Percentiles rank a stretch among this genome's conserved stretches.
phyloP scores from a whole-genome alignment of 176 grass and related monocot genomes.

The Ampelocalamus luodianensis region DNA sequence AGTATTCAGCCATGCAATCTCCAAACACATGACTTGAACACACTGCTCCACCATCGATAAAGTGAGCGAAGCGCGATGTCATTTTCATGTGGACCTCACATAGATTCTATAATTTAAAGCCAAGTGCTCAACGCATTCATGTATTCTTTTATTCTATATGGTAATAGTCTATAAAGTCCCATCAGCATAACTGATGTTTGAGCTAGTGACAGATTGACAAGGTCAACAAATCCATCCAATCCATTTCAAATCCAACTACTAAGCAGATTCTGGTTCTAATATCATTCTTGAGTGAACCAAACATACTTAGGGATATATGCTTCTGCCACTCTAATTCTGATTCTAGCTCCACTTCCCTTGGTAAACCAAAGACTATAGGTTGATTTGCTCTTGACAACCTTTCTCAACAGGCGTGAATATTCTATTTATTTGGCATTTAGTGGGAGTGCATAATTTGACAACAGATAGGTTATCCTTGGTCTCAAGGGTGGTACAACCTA shows the following conservation, averaged over 20 bases:
- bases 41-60: not conserved
- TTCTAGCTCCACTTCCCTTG: not conserved
- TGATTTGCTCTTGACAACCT: not conserved
- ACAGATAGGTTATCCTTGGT: not conserved
- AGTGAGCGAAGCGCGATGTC: not conserved
- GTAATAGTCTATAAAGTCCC: not conserved
- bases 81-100: not conserved
- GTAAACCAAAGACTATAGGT: not conserved
- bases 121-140: not conserved
- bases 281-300: not conserved
- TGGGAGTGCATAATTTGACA: not conserved
- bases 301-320: not conserved
- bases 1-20: not conserved
- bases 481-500: not conserved
- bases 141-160: constrained; percentile 7
- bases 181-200: constrained; percentile 15
- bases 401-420: not conserved
- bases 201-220: not conserved
- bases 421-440: not conserved
- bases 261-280: not conserved
- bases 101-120: not conserved
- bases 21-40: constrained; percentile 2
- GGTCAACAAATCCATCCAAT: not conserved
- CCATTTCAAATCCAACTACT: not conserved
- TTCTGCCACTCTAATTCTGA: constrained; percentile 18